Conservation (phyloP, 202 grass and related monocot species). For the Brachypodium distachyon region DNA sequence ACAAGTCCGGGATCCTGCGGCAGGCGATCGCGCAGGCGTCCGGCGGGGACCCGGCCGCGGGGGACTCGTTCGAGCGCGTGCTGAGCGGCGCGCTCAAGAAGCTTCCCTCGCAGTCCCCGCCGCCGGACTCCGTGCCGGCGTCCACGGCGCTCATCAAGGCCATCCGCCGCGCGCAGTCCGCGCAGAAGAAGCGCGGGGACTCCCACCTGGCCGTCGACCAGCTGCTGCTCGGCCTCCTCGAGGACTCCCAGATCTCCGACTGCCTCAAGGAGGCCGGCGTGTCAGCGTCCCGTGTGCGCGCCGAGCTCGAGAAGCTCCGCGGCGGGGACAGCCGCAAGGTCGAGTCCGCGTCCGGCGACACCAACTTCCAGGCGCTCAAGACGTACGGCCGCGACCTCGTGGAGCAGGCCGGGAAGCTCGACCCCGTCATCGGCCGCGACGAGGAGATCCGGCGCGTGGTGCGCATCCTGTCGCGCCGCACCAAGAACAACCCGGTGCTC, state of each 20-base stretch:
- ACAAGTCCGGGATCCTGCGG: slow-evolving; percentile 55
- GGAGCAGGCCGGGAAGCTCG: slow-evolving; percentile 68
- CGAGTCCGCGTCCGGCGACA: slow-evolving; percentile 72
- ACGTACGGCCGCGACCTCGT: slow-evolving; percentile 81
- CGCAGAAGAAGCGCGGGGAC: slow-evolving; percentile 75
- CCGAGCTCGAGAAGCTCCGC: slow-evolving; percentile 74
- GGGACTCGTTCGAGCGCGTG: slow-evolving; percentile 71
- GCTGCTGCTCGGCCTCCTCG: slow-evolving; percentile 73
- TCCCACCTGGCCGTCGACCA: slow-evolving; percentile 88
- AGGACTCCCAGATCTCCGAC: slow-evolving; percentile 79
- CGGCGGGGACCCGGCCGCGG: slow-evolving; percentile 17
- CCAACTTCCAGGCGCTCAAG: slow-evolving; percentile 89
- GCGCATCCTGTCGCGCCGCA: slow-evolving; percentile 69
- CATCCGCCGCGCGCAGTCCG: slow-evolving; percentile 78
- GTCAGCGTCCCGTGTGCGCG: slow-evolving; percentile 41
- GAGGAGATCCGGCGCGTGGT: slow-evolving; percentile 79
- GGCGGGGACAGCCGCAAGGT: slow-evolving; percentile 52
- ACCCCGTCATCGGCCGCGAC: slow-evolving; percentile 77
- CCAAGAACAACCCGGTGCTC: slow-evolving; percentile 76
- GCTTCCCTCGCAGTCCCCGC: slow-evolving; percentile 72
- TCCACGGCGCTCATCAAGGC: slow-evolving; percentile 81
- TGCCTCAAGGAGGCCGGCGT: slow-evolving; percentile 85
- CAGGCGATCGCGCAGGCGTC: slow-evolving; percentile 57
- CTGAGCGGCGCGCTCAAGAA: slow-evolving; percentile 54
- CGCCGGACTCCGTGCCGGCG: slow-evolving; percentile 65